These are phyloP conservation scores for Hymenoscyphus occultus DNA, from an alignment of 2,329 filamentous ascomycete species.

Conservation along the genomic window DNA sequence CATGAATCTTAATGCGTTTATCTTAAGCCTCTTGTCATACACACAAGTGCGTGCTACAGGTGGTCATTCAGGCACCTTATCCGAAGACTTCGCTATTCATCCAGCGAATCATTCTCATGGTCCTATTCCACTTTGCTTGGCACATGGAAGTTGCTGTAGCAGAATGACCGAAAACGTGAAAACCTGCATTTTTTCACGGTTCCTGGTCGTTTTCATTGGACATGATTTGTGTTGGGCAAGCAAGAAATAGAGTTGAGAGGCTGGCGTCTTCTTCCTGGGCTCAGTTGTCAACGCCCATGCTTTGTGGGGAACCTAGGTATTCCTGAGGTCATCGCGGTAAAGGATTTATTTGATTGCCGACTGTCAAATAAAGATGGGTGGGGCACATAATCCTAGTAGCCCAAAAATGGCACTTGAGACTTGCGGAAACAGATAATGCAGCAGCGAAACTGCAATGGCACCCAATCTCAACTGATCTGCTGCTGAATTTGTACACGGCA, in stretches of 20 bases:
- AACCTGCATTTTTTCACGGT: slow-evolving; percentile 16
- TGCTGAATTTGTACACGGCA: neutral
- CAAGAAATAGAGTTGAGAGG: neutral
- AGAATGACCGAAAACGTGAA: slow-evolving; percentile 19
- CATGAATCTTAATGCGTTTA: slow-evolving; percentile 17
- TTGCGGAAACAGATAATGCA: neutral
- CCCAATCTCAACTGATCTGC: neutral
- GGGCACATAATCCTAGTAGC: neutral
- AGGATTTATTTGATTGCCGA: neutral
- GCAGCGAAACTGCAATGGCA: neutral
- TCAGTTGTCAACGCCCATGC: slow-evolving; percentile 2
- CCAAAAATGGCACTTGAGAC: neutral
- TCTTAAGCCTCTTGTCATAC: slow-evolving; percentile 24
- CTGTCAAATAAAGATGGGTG: neutral
- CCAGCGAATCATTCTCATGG: slow-evolving; percentile 23
- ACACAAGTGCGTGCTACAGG: slow-evolving; percentile 14
- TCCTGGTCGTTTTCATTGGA: slow-evolving; percentile 19
- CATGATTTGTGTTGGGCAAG: slow-evolving; percentile 7
- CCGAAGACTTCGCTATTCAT: slow-evolving; percentile 18
- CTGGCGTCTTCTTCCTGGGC: neutral
- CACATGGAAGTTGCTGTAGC: slow-evolving; percentile 19
- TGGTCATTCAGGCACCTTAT: slow-evolving; percentile 25
- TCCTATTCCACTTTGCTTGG: slow-evolving; percentile 12
- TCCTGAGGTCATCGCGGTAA: slow-evolving; percentile 12
- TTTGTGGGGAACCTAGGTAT: slow-evolving; percentile 10